Percentiles rank a stretch among this genome's conserved stretches.
Conservation (phyloP, 768 basidiomycete genomes). For the Kwoniella heveanensis region DNA sequence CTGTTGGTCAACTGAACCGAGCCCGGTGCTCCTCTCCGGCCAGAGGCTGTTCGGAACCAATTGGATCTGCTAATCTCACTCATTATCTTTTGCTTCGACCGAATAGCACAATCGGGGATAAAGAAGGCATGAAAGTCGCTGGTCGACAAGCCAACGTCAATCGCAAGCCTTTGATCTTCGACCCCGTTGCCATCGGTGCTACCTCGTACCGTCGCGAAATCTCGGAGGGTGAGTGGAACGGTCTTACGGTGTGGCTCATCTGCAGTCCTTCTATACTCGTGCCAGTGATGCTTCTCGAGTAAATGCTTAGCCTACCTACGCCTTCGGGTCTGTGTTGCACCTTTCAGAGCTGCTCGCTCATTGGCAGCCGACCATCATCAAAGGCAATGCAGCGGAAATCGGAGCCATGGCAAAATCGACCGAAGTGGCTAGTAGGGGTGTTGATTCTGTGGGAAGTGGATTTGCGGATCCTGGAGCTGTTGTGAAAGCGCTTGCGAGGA, state of each 20-base stretch:
- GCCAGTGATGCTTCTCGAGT: no score
- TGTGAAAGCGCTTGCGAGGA: conserved; percentile 69
- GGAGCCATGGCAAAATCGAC: conserved; percentile 72
- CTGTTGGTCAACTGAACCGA: neutral
- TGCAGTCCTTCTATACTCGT: no score
- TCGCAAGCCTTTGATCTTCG: conserved; percentile 78
- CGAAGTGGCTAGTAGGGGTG: conserved; percentile 78
- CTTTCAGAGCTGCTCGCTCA: conserved; percentile 66
- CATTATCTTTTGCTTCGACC: neutral
- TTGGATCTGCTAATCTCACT: neutral
- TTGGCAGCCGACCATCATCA: conserved; percentile 89
- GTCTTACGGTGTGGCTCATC: no score
- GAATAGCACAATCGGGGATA: conserved; percentile 57
- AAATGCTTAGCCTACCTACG: no score
- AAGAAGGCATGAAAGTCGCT: conserved; percentile 74
- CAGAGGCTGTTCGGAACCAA: neutral
- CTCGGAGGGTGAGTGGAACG: conserved; percentile 66
- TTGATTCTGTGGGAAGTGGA: conserved; percentile 77
- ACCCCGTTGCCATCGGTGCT: conserved; percentile 90
- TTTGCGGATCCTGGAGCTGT: conserved; percentile 75
- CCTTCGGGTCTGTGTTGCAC: no score
- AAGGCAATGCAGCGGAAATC: conserved; percentile 86
- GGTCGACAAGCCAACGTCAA: conserved; percentile 68
- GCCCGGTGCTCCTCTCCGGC: no score
- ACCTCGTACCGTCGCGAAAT: conserved; percentile 68